phyloP scores from a whole-genome alignment of 176 grass and related monocot genomes.

The Saccharum spontaneum region DNA sequence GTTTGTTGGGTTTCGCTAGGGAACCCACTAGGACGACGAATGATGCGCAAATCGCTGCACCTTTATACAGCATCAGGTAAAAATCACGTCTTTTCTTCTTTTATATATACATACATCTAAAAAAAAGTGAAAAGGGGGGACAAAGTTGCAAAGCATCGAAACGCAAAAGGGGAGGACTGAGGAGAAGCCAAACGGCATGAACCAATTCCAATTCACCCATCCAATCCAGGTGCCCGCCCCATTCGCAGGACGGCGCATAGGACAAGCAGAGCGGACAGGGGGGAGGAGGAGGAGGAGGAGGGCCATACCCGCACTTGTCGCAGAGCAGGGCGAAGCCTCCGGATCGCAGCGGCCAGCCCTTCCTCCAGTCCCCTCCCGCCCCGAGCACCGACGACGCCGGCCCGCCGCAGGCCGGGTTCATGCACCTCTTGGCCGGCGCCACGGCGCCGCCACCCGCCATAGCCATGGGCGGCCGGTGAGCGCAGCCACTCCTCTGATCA shows the following conservation, averaged over 20 bases:
- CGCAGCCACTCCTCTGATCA: constrained; percentile 11
- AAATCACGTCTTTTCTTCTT: neutral
- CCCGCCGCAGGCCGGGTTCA: constrained; percentile 72
- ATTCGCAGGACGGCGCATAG: neutral
- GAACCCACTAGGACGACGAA: neutral
- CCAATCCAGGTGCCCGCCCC: neutral
- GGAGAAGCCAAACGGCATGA: neutral
- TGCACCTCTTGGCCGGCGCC: constrained; percentile 56
- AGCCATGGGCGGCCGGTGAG: constrained; percentile 12
- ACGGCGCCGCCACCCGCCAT: constrained; percentile 26
- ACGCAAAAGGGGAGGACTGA: neutral
- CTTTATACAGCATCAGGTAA: neutral
- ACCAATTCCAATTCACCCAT: neutral
- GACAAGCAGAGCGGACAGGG: neutral
- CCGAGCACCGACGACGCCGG: constrained; percentile 29
- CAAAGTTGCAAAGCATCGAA: constrained; percentile 7
- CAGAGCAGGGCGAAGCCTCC: constrained; percentile 77
- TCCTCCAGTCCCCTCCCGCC: constrained; percentile 74
- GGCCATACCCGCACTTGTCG: constrained; percentile 85
- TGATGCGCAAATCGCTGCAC: neutral
- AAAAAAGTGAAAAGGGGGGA: neutral
- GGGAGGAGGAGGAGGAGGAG: neutral
- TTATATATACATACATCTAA: neutral
- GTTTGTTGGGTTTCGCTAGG: neutral
- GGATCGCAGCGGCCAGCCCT: constrained; percentile 88